These are phyloP conservation scores for Phytophthora pini DNA, from an alignment of 352 stramenopile species.

Conservation along the genomic window DNA sequence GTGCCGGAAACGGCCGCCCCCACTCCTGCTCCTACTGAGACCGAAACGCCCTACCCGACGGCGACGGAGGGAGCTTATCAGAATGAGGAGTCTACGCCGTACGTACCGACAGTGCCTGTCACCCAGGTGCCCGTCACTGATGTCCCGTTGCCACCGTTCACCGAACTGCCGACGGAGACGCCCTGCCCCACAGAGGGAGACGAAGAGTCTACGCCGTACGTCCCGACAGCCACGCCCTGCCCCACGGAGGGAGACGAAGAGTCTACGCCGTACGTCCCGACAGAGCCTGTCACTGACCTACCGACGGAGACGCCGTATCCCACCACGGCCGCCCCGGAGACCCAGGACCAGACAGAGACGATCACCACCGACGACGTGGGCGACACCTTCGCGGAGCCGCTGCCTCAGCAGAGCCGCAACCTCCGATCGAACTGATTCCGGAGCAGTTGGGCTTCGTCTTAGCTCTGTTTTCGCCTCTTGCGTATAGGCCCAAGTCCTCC, in stretches of 20 bases:
- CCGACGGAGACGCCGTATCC: conserved; percentile 16
- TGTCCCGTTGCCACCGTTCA: conserved; percentile 17
- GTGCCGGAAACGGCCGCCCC: conserved; percentile 5
- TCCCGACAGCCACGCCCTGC: conserved; percentile 4
- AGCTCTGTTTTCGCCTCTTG: conserved; percentile 25
- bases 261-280: too few relatives aligned
- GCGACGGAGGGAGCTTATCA: conserved; percentile 15
- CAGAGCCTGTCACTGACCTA: background rate
- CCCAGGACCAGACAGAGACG: background rate
- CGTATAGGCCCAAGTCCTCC: conserved; percentile 13
- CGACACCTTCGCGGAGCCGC: conserved; percentile 28
- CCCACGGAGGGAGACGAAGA: too few relatives aligned
- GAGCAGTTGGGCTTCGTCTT: conserved; percentile 8
- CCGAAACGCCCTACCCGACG: background rate
- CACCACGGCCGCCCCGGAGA: background rate
- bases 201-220: too few relatives aligned
- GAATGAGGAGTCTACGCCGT: conserved; percentile 14
- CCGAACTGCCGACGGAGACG: conserved; percentile 15
- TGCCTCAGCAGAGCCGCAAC: conserved; percentile 26
- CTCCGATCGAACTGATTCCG: conserved; percentile 30
- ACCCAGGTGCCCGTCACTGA: conserved; percentile 13
- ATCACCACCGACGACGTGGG: conserved; percentile 16
- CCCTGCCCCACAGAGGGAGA: background rate
- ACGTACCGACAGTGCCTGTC: background rate
- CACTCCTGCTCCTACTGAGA: background rate